Base-by-base conservation (phyloP, 306 rosid species). In the Chamaecrista fasciculata region DNA sequence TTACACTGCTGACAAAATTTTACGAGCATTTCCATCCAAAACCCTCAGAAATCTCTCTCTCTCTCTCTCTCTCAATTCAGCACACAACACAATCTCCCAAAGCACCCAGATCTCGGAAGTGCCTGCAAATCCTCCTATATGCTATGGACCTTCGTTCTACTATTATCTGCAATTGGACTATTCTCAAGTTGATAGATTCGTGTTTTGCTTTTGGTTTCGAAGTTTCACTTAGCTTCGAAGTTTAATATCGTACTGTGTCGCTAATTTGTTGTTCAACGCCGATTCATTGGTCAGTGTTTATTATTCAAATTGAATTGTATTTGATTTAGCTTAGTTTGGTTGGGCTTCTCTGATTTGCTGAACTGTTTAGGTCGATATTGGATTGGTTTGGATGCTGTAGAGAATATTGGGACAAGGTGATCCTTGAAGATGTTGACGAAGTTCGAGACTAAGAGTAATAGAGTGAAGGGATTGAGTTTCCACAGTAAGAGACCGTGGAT, bases 401-500 rank as follows among this genome's bases (percentile, higher is more conserved):
- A 18, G 20, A 40, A 65, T 44, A 11, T 44, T 47, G 26, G 57
- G 43, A 8, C 56, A 18, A 46, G 18, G 56, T 65, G 57, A 65
- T 28, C 57, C 1, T 11, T 52, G 64, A 84, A 82, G 84, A 93
- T 93, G 98, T 78, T 93, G 95, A 93, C 98, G 31, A 93, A 93
- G 84, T 90, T 93, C 67, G 98, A 93, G 81, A 93, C 98, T 43
- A 93, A 93, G 82, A 93, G 98, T 78, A 93, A 93, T 68, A 85
- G 97, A 86, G 98, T 93, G 67, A 93, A 93, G 88, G 98, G 98
- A 60, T 80, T 93, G 77, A 93, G 98, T 85, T 93, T 93, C 82
- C 98, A 93, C 69, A 83, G 72, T 61, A 93, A 93, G 85, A 83
- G 98, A 74, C 98, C 98, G 0, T 93, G 98, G 98, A 83, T 93